phyloP scores from a whole-genome alignment of 768 basidiomycete genomes.

The Coprinopsis cinerea region DNA sequence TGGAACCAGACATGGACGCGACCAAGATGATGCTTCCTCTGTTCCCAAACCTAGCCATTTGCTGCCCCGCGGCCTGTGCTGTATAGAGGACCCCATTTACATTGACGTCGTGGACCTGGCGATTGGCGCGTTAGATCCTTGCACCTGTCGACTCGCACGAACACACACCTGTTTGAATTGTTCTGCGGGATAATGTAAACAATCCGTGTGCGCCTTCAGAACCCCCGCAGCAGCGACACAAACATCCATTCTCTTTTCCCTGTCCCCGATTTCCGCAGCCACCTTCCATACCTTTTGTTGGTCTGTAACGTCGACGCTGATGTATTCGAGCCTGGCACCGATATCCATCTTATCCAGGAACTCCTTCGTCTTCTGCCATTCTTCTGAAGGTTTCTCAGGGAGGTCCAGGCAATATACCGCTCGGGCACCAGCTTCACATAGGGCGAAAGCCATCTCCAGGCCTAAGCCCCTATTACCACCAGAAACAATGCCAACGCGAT shows the following conservation, averaged over 20 bases:
- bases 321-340: constrained; percentile 48
- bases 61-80: constrained; percentile 58
- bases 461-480: constrained; percentile 69
- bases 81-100: constrained; percentile 58
- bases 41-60: constrained; percentile 50
- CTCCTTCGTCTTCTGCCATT: constrained; percentile 48
- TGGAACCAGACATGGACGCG: constrained; percentile 63
- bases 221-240: constrained; percentile 79
- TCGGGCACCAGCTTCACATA: constrained; percentile 68
- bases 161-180: constrained; percentile 55
- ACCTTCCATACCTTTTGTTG: constrained; percentile 54
- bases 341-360: constrained; percentile 45
- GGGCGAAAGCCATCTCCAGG: constrained; percentile 75
- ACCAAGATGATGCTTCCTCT: constrained; percentile 60
- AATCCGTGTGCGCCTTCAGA: constrained; percentile 51
- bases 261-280: constrained; percentile 54
- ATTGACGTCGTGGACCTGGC: constrained; percentile 64
- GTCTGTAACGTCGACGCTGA: constrained; percentile 58
- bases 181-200: constrained; percentile 58
- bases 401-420: constrained; percentile 69
- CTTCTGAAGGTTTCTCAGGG: constrained; percentile 46
- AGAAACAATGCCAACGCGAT: constrained; percentile 56
- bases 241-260: constrained; percentile 66
- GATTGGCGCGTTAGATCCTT: neutral
- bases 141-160: no score